A percentile compares a stretch with the other conserved stretches of the same genome.
phyloP scores from a whole-genome alignment of 257 asterid genomes.

The Forsythia viridissima region DNA sequence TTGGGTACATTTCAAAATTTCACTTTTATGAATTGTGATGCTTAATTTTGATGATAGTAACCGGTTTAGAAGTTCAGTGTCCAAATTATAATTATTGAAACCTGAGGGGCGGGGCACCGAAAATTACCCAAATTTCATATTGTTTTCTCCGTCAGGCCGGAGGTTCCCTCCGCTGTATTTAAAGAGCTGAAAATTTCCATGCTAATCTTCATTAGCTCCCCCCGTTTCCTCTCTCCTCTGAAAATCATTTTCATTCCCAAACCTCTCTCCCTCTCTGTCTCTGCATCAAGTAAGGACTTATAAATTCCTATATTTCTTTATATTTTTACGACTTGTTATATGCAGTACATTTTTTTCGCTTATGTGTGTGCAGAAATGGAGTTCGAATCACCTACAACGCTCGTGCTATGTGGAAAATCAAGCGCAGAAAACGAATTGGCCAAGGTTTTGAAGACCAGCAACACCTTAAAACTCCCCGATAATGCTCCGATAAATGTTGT shows the following conservation, averaged over 20 bases:
- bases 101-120: neutral
- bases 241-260: conserved; percentile 18
- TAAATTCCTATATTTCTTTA: conserved; percentile 1
- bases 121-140: neutral
- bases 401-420: conserved; percentile 76
- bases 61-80: no score
- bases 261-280: conserved; percentile 6
- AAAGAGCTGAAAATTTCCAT: neutral
- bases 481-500: conserved; percentile 38
- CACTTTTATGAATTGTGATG: no score
- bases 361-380: conserved; percentile 56
- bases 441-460: conserved; percentile 41
- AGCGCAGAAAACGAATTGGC: conserved; percentile 58
- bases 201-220: conserved; percentile 23
- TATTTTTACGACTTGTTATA: neutral
- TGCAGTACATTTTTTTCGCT: neutral
- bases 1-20: no score
- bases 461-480: conserved; percentile 54
- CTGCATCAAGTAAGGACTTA: conserved; percentile 21
- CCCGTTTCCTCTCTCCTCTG: conserved; percentile 34
- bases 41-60: no score
- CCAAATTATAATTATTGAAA: neutral
- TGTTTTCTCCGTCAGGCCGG: neutral
- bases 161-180: no score
- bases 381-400: conserved; percentile 33